Percentiles rank a stretch among this genome's conserved stretches.
phyloP scores from a whole-genome alignment of 116 monocot genomes.

The Cymodocea nodosa region DNA sequence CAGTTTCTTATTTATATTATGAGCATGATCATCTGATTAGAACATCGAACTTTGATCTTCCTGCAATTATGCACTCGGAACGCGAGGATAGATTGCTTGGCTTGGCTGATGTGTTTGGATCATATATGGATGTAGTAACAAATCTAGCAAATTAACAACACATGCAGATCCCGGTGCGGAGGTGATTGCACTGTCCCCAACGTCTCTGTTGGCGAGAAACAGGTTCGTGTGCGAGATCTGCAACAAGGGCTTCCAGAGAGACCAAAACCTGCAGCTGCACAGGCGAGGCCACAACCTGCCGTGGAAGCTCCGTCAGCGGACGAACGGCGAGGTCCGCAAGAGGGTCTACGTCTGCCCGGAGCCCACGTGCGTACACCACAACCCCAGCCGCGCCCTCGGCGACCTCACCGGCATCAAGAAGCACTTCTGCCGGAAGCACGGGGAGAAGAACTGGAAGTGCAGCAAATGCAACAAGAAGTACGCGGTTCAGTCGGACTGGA shows the following conservation, averaged over 20 bases:
- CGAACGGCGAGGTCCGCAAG: constrained; percentile 25
- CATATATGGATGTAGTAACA: background rate
- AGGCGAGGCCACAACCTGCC: constrained; percentile 45
- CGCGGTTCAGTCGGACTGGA: constrained; percentile 67
- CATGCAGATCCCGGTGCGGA: constrained; percentile 30
- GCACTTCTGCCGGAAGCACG: constrained; percentile 75
- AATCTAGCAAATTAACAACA: background rate
- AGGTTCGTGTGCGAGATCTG: constrained; percentile 55
- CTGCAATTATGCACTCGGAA: too few relatives aligned
- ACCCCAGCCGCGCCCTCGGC: constrained; percentile 51
- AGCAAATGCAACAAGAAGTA: constrained; percentile 67
- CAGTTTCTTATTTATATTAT: too few relatives aligned
- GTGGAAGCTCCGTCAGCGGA: constrained; percentile 40
- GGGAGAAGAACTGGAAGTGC: constrained; percentile 83
- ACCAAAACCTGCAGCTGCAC: constrained; percentile 52
- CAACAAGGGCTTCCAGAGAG: constrained; percentile 51
- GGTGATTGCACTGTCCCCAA: constrained; percentile 43
- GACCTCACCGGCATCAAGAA: constrained; percentile 84
- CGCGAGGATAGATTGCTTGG: too few relatives aligned
- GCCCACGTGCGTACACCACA: constrained; percentile 49
- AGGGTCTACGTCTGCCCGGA: constrained; percentile 62
- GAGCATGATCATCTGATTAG: too few relatives aligned
- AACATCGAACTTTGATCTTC: too few relatives aligned
- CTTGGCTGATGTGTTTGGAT: background rate
- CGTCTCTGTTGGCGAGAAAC: constrained; percentile 38